Base-by-base conservation (phyloP, 306 rosid species). In the Inga leiocalycina region DNA sequence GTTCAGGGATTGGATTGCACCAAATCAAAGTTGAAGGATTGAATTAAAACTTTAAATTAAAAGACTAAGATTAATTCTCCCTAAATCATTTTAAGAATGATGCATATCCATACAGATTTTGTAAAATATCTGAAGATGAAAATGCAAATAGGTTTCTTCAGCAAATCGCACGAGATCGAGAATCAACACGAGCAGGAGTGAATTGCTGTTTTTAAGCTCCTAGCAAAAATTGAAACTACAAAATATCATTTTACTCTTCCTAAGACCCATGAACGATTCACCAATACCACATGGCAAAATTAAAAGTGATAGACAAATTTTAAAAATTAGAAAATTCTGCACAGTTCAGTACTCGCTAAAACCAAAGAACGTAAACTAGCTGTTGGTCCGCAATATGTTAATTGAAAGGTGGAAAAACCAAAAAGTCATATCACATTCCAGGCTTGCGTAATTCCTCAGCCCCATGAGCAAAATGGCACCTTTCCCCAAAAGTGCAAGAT, bases 401-500 rank as follows among this genome's bases (percentile, higher is more conserved):
- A 11, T n/a, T 15, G 4, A 17, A 30, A 8, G 17, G 8, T 5
- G 37, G 10, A 8, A 54, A 19, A 54, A 30, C 37, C 30, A 64
- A 64, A 27, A 13, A 19, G 27, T 35, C 46, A 34, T 27, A 0
- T 86, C 78, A 86, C 56, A 89, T 89, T 75, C 85, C 87, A 49
- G 86, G 10, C 84, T 84, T 83, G 66, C 92, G 93, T 77, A 91
- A 81, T 65, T 91, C 92, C 57, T 85, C 91, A 2, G 86, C 84
- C 61, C 94, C 94, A 22, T 91, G 94, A 3, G 94, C 94, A 81
- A 91, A 91, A 82, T 91, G 94, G 80, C 94, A 91, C 82, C 91
- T 84, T 6, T 91, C 94, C 65, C 94, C 92, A 39, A 91, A 91
- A n/a, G 94, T 89, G 88, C 94, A 91, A 8, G 89, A 74, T 51